Conservation (phyloP, 371 early-diverging fungal genomes). For the Mucor circinelloides region DNA sequence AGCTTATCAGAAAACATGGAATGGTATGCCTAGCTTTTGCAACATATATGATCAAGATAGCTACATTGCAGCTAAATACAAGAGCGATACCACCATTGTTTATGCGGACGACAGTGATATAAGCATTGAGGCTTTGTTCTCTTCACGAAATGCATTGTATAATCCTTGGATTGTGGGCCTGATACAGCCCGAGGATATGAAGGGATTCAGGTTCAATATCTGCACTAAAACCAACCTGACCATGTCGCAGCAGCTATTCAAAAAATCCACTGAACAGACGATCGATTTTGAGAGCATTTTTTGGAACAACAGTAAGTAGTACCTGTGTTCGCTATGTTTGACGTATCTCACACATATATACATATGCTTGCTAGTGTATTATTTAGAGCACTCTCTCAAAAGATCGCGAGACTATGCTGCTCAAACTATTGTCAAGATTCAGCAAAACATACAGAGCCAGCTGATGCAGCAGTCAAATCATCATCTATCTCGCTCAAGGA, state of each 20-base stretch:
- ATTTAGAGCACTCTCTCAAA: constrained; percentile 27
- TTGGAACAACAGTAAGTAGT: constrained; percentile 48
- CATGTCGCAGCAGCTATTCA: not conserved
- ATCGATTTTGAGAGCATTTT: constrained; percentile 46
- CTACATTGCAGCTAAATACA: constrained; percentile 33
- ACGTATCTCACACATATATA: not conserved
- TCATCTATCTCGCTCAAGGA: constrained; percentile 24
- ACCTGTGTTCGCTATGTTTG: not conserved
- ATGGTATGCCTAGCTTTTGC: constrained; percentile 18
- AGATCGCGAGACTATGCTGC: constrained; percentile 16
- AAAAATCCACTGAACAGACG: constrained; percentile 8
- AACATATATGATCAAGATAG: constrained; percentile 26
- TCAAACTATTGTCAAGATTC: not conserved
- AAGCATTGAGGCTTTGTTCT: constrained; percentile 5
- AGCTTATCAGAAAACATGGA: constrained; percentile 34
- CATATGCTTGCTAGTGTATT: constrained; percentile 7
- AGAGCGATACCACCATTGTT: constrained; percentile 40
- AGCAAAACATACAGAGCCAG: not conserved
- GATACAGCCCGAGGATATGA: constrained; percentile 37
- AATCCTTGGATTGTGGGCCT: constrained; percentile 48
- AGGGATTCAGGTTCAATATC: constrained; percentile 41
- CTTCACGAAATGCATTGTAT: not conserved
- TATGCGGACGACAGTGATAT: constrained; percentile 35
- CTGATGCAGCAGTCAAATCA: not conserved
- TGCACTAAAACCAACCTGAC: constrained; percentile 18